Evolutionary conservation across 148 eudicot genomes (phyloP).

Genomic region (Oxyria digyna): DNA sequence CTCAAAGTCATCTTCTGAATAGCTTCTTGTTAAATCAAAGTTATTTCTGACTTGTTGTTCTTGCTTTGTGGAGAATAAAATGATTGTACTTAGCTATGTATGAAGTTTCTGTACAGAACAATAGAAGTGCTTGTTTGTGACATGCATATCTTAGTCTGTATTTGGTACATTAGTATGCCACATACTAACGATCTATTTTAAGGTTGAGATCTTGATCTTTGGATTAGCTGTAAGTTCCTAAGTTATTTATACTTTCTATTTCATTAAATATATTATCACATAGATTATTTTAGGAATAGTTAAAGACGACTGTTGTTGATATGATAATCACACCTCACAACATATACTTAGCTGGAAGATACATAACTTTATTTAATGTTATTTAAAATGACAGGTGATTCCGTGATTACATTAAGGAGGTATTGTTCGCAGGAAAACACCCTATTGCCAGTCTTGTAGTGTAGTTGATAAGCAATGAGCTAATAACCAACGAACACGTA

Average conservation of each 20-base stretch:
- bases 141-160: neutral
- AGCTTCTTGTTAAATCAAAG: neutral
- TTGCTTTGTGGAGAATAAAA: too few species aligned
- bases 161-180: neutral
- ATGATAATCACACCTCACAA: neutral
- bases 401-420: too few species aligned
- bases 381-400: too few species aligned
- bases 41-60: too few species aligned
- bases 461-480: too few species aligned
- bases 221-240: neutral
- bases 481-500: too few species aligned
- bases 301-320: neutral
- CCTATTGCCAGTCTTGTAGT: too few species aligned
- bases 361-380: too few species aligned
- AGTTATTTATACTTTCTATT: neutral
- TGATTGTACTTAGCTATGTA: too few species aligned
- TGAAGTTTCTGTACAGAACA: neutral
- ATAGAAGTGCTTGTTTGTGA: neutral
- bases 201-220: neutral
- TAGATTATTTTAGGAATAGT: neutral
- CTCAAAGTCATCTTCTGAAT: slow-evolving; percentile 22
- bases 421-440: too few species aligned
- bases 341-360: neutral
- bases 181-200: neutral
- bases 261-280: neutral